Evolutionary conservation across 1,284 basidiomycete genomes (phyloP).

Genomic region (Trichosporon inkin): DNA sequence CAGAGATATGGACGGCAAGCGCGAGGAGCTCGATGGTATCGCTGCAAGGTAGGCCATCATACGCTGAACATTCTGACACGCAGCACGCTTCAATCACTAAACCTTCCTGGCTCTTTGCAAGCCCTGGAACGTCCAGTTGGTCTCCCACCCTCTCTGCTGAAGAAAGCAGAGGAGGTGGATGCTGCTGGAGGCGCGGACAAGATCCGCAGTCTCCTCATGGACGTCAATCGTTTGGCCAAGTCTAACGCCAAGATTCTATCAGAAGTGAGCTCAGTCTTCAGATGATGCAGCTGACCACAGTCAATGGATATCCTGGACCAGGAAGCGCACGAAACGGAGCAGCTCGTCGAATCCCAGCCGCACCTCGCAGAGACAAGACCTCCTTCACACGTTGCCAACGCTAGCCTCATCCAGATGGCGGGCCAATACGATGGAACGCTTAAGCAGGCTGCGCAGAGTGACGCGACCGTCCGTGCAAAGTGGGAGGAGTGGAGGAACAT

Average conservation of each 20-base stretch:
- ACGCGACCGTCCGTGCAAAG: slow-evolving; percentile 68
- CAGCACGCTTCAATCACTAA: slow-evolving; percentile 67
- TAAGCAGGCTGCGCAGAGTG: slow-evolving; percentile 66
- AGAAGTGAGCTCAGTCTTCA: slow-evolving; percentile 58
- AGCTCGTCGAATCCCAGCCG: slow-evolving; percentile 52
- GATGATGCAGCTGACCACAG: slow-evolving; percentile 51
- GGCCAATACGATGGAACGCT: slow-evolving; percentile 69
- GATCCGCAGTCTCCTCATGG: slow-evolving; percentile 68
- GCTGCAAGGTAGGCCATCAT: slow-evolving; percentile 58
- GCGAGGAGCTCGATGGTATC: slow-evolving; percentile 64
- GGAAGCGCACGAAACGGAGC: slow-evolving; percentile 82
- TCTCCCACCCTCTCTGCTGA: slow-evolving; percentile 78
- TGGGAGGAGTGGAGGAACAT: slow-evolving; percentile 82
- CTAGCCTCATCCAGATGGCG: slow-evolving; percentile 65
- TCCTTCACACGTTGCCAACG: slow-evolving; percentile 75
- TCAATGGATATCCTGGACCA: slow-evolving; percentile 81
- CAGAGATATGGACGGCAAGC: slow-evolving; percentile 61
- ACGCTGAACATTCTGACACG: slow-evolving; percentile 10
- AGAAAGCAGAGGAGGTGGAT: slow-evolving; percentile 80
- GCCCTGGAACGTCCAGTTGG: slow-evolving; percentile 82
- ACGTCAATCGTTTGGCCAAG: slow-evolving; percentile 65
- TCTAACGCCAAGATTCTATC: slow-evolving; percentile 65
- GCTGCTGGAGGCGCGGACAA: slow-evolving; percentile 68
- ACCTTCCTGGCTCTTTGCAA: slow-evolving; percentile 81
- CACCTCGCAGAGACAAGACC: slow-evolving; percentile 52